Conservation (phyloP, 768 basidiomycete genomes). For the Podaxis sp. region DNA sequence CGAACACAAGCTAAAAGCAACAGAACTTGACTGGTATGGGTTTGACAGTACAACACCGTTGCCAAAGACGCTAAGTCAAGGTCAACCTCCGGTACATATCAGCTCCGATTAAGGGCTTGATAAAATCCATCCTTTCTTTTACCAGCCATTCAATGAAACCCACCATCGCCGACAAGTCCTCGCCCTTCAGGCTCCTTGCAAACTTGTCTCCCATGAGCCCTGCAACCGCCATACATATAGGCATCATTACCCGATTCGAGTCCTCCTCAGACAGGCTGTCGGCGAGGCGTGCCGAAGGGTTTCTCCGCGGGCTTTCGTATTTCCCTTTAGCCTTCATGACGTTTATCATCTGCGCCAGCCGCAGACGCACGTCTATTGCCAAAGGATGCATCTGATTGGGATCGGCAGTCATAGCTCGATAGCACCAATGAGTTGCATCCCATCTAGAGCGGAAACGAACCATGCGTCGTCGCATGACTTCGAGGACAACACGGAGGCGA, state of each 20-base stretch:
- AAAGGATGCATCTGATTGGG: constrained; percentile 1
- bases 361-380: not conserved
- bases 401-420: not conserved
- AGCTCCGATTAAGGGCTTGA: too few species aligned
- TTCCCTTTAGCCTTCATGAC: not conserved
- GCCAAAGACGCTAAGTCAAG: too few species aligned
- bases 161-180: too few species aligned
- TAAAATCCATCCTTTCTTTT: too few species aligned
- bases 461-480: not conserved
- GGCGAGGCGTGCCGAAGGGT: not conserved
- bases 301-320: not conserved
- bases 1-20: too few species aligned
- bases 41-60: too few species aligned
- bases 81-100: too few species aligned
- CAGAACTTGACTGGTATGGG: too few species aligned
- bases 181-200: too few species aligned
- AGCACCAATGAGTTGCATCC: not conserved
- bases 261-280: not conserved
- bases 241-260: not conserved
- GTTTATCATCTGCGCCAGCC: not conserved
- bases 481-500: not conserved
- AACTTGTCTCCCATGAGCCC: too few species aligned
- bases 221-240: not conserved
- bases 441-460: not conserved
- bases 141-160: too few species aligned